These are phyloP conservation scores for Cardamine occulta DNA, from an alignment of 345 rosid genomes.

Conservation along the genomic window DNA sequence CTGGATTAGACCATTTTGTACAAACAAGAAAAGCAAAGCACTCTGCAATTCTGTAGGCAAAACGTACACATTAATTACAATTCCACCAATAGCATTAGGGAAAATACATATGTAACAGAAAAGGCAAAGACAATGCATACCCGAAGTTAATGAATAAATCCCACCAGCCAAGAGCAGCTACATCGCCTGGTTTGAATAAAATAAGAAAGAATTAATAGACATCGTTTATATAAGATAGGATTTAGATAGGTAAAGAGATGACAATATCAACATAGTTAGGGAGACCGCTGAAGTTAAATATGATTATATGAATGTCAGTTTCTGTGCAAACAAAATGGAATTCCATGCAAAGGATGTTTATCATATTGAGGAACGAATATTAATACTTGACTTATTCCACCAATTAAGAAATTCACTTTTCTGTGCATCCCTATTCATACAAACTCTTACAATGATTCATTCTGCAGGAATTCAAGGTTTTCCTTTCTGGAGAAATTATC, in stretches of 20 bases:
- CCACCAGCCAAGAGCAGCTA: constrained; percentile 98
- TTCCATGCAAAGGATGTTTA: not conserved
- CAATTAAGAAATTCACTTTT: constrained; percentile 3
- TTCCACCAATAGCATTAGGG: not conserved
- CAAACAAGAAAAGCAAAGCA: constrained; percentile 96
- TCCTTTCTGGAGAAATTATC: not conserved
- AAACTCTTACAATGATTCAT: constrained; percentile 1
- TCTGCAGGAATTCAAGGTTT: constrained; percentile 1
- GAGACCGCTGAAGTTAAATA: not conserved
- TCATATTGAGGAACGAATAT: not conserved
- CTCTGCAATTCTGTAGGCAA: constrained; percentile 81
- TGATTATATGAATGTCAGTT: constrained; percentile 5
- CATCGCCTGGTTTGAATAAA: constrained; percentile 59
- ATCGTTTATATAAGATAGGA: not conserved
- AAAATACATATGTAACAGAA: not conserved
- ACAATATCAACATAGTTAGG: not conserved
- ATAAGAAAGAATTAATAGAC: not conserved
- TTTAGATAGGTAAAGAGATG: constrained; percentile 3
- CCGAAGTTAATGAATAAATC: constrained; percentile 90
- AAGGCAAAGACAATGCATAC: constrained; percentile 47
- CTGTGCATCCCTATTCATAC: not conserved
- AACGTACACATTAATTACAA: constrained; percentile 35
- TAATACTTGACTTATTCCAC: constrained; percentile 10
- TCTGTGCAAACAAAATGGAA: constrained; percentile 9
- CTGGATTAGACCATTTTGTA: constrained; percentile 93